A percentile compares a stretch with the other conserved stretches of the same genome.
phyloP scores from a whole-genome alignment of 495 filamentous ascomycete species.

The Beverwykella pulmonaria region DNA sequence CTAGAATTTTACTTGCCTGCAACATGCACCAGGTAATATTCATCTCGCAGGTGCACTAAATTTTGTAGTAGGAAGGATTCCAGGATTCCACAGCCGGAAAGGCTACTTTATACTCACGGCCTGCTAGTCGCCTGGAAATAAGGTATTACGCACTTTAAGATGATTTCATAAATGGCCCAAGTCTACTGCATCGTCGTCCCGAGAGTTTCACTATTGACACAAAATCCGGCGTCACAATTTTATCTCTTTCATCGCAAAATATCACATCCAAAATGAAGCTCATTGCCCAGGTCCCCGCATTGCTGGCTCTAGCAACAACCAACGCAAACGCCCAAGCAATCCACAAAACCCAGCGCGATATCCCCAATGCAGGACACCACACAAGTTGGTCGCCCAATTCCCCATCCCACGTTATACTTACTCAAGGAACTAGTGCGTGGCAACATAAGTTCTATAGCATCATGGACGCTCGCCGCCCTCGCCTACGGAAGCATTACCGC shows the following conservation, averaged over 20 bases:
- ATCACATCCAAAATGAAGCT: no score
- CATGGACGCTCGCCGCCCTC: constrained; percentile 6
- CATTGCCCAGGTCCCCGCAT: no score
- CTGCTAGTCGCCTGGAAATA: not conserved
- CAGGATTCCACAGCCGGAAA: not conserved
- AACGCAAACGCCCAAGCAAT: not conserved
- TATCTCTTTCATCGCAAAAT: no score
- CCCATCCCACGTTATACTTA: not conserved
- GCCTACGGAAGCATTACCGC: not conserved
- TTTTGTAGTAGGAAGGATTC: not conserved
- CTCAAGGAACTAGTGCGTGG: not conserved
- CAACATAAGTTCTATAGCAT: constrained; percentile 8
- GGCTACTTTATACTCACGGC: not conserved
- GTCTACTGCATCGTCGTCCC: no score
- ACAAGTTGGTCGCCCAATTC: not conserved
- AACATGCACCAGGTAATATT: no score
- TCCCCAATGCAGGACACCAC: not conserved
- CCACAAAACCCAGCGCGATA: not conserved
- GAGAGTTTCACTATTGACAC: no score
- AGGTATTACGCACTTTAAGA: no score
- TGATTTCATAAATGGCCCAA: no score
- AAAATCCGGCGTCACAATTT: no score
- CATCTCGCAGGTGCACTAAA: not conserved
- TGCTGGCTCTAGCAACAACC: not conserved
- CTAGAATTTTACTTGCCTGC: no score